Base-by-base conservation (phyloP, 805 yeast genomes). In the Teunomyces funiuensis region DNA sequence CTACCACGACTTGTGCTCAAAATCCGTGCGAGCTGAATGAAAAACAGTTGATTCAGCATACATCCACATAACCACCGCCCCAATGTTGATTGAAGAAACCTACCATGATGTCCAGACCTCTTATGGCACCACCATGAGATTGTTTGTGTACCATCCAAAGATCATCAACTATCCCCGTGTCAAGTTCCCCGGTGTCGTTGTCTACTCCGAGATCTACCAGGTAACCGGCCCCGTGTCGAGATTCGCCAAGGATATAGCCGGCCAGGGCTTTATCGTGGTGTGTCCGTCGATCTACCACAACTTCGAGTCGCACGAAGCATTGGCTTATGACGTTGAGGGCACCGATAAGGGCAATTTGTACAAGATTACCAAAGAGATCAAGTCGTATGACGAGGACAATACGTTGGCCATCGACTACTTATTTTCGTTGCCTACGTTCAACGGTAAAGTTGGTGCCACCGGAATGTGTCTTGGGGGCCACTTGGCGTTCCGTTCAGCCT, bases 381-480 rank as follows among this genome's bases (percentile, higher is more conserved):
- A 69, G 47, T 81, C 88, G 3, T 86, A 86, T 56, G 93, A 85
- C 53, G 91, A 85, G 54, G 95, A 85, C 60, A 79, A 75, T 55
- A 71, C 62, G 38, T 61, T 84, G 42, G 72, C 85, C 13, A 72
- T 85, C 52, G 88, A 84, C 55, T 79, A 83, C 54, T 69, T 85
- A 42, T 60, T 61, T 36, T 52, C 74, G 2, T 68, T 85, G 48
- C 66, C 73, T 1, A 83, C 88, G 8, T 85, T 85, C 58, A 80
- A 76, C 47, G 90, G 90, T 30, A 77, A 73, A 43, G 76, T 84
- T 50, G 93, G 93, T 27, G 83, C 89, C 33, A 84, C 91, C 2
- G 95, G 93, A 14, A 86, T 86, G 93, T 86, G 95, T 59, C 74
- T 85, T 27, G 93, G 93, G 15, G 95, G 93, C 1, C 93, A 85